Base-by-base conservation (phyloP, 202 grass and related monocot species). In the Schoenoplectus triqueter region DNA sequence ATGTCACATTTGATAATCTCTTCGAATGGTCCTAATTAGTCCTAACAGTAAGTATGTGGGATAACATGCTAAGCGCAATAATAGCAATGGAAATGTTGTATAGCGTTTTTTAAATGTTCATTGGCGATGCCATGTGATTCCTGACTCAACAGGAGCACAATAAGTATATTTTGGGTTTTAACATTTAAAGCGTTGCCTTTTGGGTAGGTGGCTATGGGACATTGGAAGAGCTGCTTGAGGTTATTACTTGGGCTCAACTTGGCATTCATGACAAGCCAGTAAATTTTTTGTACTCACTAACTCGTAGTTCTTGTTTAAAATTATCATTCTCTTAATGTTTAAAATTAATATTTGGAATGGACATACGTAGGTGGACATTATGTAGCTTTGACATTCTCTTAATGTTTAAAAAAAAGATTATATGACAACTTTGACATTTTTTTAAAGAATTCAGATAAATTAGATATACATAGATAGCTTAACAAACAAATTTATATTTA, bases 171-270 rank as follows among this genome's bases (percentile, higher is more conserved):
- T 64, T 2, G 15, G 15, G 40, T 62, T 81, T 81, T 64, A 63
- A 64, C 31, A 31, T 31, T 60, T 62, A 62, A 62, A 62, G 59
- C n/a, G 31, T 31, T 31, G 31, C 31, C 31, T 56, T 42, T 56
- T 59, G 31, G 14, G 17, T 69, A 83, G 81, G 81, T 83, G 81
- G 81, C 66, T 83, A 83, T 59, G 81, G 81, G 13, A 83, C 81
- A 67, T 70, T 83, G 66, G 81, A 83, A 83, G 81, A 83, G 64
- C 64, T 83, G 54, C 81, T 83, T 83, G 81, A 83, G 21, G 81
- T 83, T 14, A 83, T 83, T 40, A 83, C 81, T 68, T 83, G 81
- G 81, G 47, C 66, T 56, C 81, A 83, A 68, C 65, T 83, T 69
- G 81, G 81, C 48, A 83, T 83, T 39, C 81, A 83, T 54, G 13